These are phyloP conservation scores for Raphanus hybrid DNA, from an alignment of 441 rosid species.

Conservation along the genomic window DNA sequence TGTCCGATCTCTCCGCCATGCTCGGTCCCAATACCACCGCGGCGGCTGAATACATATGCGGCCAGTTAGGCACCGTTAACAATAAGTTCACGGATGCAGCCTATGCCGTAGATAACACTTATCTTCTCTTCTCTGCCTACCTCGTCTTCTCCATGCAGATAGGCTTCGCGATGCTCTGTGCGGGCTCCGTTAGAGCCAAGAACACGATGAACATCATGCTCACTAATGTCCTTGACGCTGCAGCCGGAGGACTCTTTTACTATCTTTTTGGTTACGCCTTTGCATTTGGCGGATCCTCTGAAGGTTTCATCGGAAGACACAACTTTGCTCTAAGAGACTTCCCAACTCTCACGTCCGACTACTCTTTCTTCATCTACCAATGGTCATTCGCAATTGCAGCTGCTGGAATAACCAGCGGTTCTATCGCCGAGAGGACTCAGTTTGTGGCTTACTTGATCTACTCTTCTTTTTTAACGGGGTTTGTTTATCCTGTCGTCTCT, in stretches of 20 bases:
- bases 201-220: conserved; percentile 95
- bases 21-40: conserved; percentile 51
- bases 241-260: conserved; percentile 81
- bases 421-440: conserved; percentile 69
- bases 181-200: conserved; percentile 90
- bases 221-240: conserved; percentile 89
- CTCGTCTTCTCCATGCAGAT: conserved; percentile 94
- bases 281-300: conserved; percentile 77
- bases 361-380: conserved; percentile 66
- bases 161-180: conserved; percentile 89
- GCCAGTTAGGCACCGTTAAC: conserved; percentile 42
- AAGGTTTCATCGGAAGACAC: conserved; percentile 84
- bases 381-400: conserved; percentile 79
- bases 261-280: conserved; percentile 90
- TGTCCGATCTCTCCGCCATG: conserved; percentile 48
- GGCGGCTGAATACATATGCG: conserved; percentile 70
- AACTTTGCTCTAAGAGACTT: conserved; percentile 62
- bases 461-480: conserved; percentile 57
- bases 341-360: conserved; percentile 50
- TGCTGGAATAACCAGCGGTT: conserved; percentile 73
- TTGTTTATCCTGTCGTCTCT: conserved; percentile 56
- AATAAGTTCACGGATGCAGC: conserved; percentile 56
- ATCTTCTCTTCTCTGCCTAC: conserved; percentile 86
- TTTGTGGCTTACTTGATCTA: conserved; percentile 59
- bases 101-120: conserved; percentile 79